Evolutionary conservation across 805 yeast species (phyloP).

Genomic region (Candida adriatica): DNA sequence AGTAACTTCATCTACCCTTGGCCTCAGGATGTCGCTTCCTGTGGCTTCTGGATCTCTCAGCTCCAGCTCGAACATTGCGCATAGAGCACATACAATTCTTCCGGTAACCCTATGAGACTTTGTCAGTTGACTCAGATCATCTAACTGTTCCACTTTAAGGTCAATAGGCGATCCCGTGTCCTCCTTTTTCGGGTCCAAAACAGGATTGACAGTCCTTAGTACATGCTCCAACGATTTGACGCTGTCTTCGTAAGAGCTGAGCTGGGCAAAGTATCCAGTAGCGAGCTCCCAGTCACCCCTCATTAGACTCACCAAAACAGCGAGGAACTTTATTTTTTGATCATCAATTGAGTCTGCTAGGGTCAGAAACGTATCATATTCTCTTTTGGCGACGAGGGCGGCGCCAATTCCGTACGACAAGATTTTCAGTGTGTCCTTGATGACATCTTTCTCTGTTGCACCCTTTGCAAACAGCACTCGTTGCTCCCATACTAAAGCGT

Average conservation of each 20-base stretch:
- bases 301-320: slow-evolving; percentile 18
- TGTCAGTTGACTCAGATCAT: slow-evolving; percentile 20
- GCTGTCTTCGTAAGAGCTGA: slow-evolving; percentile 2
- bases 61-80: slow-evolving; percentile 26
- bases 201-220: slow-evolving; percentile 17
- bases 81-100: slow-evolving; percentile 28
- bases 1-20: not conserved
- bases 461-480: slow-evolving; percentile 5
- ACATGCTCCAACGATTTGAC: slow-evolving; percentile 10
- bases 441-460: not conserved
- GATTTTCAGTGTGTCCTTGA: slow-evolving; percentile 4
- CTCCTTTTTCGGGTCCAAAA: slow-evolving; percentile 16
- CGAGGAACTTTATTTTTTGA: slow-evolving; percentile 9
- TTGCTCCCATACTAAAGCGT: slow-evolving; percentile 11
- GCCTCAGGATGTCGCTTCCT: slow-evolving; percentile 13
- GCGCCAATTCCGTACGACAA: slow-evolving; percentile 20
- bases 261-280: slow-evolving; percentile 4
- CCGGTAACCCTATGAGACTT: slow-evolving; percentile 27
- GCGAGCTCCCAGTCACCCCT: slow-evolving; percentile 20
- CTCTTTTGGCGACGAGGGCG: slow-evolving; percentile 23
- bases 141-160: slow-evolving; percentile 11
- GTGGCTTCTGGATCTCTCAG: slow-evolving; percentile 6
- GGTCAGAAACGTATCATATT: slow-evolving; percentile 22
- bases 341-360: slow-evolving; percentile 16
- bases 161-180: slow-evolving; percentile 5